phyloP scores from a whole-genome alignment of 2,329 filamentous ascomycete species.

The Colletotrichum zoysiae region DNA sequence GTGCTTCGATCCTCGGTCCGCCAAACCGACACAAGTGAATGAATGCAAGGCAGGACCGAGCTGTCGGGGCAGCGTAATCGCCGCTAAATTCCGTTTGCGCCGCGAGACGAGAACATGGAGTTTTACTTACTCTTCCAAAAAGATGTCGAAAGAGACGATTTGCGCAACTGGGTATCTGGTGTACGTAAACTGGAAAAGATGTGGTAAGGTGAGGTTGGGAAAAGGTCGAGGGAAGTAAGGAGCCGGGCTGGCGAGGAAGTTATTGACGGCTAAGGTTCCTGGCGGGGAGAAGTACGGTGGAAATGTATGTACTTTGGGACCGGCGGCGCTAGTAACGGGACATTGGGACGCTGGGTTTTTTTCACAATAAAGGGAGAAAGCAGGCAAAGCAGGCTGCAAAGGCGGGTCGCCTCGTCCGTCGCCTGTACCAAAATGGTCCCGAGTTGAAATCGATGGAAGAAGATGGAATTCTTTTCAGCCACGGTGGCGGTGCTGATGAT shows the following conservation, averaged over 20 bases:
- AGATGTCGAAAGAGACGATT: constrained; percentile 9
- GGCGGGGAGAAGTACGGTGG: constrained; percentile 38
- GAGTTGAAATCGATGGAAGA: constrained; percentile 43
- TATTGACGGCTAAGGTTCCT: constrained; percentile 40
- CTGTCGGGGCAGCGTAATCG: constrained; percentile 1
- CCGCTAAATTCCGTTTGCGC: constrained; percentile 7
- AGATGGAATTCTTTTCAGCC: constrained; percentile 43
- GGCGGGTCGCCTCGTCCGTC: constrained; percentile 42
- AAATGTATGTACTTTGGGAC: constrained; percentile 40
- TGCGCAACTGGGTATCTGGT: constrained; percentile 40
- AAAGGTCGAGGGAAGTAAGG: constrained; percentile 18
- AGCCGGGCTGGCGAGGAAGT: constrained; percentile 37
- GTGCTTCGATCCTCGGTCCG: constrained; percentile 4
- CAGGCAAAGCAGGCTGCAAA: constrained; percentile 32
- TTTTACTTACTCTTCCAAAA: constrained; percentile 23
- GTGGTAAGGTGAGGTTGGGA: constrained; percentile 7
- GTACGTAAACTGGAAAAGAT: constrained; percentile 27
- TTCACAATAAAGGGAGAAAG: constrained; percentile 42
- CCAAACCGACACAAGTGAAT: not conserved
- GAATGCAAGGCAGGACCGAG: not conserved
- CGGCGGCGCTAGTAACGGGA: constrained; percentile 31
- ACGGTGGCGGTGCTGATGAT: constrained; percentile 44
- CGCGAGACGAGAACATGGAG: not conserved
- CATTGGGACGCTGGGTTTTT: constrained; percentile 42
- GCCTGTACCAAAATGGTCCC: constrained; percentile 34